phyloP scores from a whole-genome alignment of 345 rosid genomes.

The Turnera subulata region DNA sequence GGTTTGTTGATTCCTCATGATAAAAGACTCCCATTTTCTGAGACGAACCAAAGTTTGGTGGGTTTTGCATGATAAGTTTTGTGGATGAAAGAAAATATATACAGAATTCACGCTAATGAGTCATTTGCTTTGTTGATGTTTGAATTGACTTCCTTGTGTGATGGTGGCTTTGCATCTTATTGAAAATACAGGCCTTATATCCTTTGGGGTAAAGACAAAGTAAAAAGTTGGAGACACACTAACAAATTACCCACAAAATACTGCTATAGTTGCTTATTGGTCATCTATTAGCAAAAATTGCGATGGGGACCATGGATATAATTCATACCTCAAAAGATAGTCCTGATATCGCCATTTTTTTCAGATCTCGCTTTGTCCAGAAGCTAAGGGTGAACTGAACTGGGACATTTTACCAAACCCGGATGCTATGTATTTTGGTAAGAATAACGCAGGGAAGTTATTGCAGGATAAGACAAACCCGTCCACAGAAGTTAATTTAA shows the following conservation, averaged over 20 bases:
- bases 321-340: neutral
- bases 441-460: too few relatives aligned
- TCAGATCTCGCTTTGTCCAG: conserved; percentile 16
- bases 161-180: conserved; percentile 44
- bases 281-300: neutral
- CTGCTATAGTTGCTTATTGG: neutral
- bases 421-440: too few relatives aligned
- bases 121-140: too few relatives aligned
- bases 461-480: neutral
- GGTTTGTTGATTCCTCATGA: conserved; percentile 40
- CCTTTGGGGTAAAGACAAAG: conserved; percentile 68
- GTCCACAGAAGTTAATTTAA: too few relatives aligned
- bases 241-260: conserved; percentile 23
- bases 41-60: neutral
- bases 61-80: conserved; percentile 6
- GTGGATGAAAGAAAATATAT: conserved; percentile 5
- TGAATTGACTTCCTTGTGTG: conserved; percentile 28
- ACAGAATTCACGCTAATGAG: too few relatives aligned
- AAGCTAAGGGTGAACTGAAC: conserved; percentile 28
- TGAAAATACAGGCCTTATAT: conserved; percentile 19
- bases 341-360: neutral
- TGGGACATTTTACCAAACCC: conserved; percentile 18
- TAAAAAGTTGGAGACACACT: conserved; percentile 20
- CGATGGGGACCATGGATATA: neutral
- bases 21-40: conserved; percentile 51